These are phyloP conservation scores for Aspergillus pseudoterreus DNA, from an alignment of 2,329 filamentous ascomycete species.

Conservation along the genomic window DNA sequence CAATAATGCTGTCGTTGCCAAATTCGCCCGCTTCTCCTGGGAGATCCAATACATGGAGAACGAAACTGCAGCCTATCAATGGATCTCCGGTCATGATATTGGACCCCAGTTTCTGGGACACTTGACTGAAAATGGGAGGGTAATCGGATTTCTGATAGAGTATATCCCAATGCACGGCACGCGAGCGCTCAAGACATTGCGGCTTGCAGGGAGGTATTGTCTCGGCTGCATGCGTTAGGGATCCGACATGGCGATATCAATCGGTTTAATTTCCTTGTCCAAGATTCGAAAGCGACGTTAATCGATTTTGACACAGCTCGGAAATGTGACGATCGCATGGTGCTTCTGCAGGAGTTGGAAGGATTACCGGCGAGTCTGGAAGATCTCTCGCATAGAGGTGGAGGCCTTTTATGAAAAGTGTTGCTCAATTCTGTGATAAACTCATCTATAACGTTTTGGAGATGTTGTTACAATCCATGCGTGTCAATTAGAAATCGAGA, in stretches of 20 bases:
- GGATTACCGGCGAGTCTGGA: slow-evolving; percentile 10
- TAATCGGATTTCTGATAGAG: slow-evolving; percentile 41
- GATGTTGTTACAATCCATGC: too few species aligned
- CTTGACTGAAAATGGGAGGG: slow-evolving; percentile 34
- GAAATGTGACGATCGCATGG: slow-evolving; percentile 19
- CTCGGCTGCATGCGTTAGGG: slow-evolving; percentile 22
- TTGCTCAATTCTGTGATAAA: background rate
- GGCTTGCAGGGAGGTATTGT: slow-evolving; percentile 16
- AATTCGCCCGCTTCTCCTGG: slow-evolving; percentile 39
- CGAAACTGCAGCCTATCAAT: slow-evolving; percentile 37
- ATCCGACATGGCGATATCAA: slow-evolving; percentile 27
- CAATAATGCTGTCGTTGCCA: slow-evolving; percentile 24
- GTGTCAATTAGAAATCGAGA: too few species aligned
- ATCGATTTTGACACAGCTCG: slow-evolving; percentile 28
- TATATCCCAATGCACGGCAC: slow-evolving; percentile 20
- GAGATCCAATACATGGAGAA: slow-evolving; percentile 35
- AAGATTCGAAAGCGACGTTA: slow-evolving; percentile 15
- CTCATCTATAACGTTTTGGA: too few species aligned
- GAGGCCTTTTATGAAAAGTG: slow-evolving; percentile 10
- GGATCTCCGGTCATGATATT: slow-evolving; percentile 32
- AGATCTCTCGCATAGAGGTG: slow-evolving; percentile 13
- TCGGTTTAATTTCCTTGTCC: slow-evolving; percentile 26
- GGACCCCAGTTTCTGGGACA: slow-evolving; percentile 40
- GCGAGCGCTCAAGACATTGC: slow-evolving; percentile 19
- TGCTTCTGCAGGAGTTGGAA: slow-evolving; percentile 16